Conservation (phyloP, 2,329 filamentous ascomycete species). For the Fusarium sulawesiense region DNA sequence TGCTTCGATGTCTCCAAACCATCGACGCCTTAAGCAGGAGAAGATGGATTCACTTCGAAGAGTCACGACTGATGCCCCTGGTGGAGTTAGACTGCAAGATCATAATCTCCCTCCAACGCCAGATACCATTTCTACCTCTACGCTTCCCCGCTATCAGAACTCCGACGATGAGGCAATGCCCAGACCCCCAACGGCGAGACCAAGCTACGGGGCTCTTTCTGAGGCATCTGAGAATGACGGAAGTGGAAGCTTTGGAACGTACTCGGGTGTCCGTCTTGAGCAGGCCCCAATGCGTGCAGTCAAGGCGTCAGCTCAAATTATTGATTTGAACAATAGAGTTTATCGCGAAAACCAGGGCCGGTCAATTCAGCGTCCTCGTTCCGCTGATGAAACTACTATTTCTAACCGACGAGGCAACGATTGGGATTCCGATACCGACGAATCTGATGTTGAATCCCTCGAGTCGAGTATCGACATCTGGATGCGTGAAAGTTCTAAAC, state of each 20-base stretch:
- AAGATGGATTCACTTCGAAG: slow-evolving; percentile 61
- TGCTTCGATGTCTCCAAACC: slow-evolving; percentile 31
- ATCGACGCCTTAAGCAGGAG: slow-evolving; percentile 55
- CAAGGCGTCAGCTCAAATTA: slow-evolving; percentile 36
- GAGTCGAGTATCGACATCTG: slow-evolving; percentile 67
- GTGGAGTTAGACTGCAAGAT: slow-evolving; percentile 55
- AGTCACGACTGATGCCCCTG: slow-evolving; percentile 61
- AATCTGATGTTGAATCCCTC: slow-evolving; percentile 56
- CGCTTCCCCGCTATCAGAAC: slow-evolving; percentile 61
- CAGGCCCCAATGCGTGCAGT: slow-evolving; percentile 25
- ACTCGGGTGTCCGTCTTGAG: slow-evolving; percentile 31
- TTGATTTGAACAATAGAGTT: slow-evolving; percentile 37
- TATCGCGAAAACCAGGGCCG: slow-evolving; percentile 36
- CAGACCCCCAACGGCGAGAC: slow-evolving; percentile 46
- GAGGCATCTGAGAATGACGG: slow-evolving; percentile 44
- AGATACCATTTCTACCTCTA: slow-evolving; percentile 69
- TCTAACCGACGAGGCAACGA: slow-evolving; percentile 55
- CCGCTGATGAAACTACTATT: slow-evolving; percentile 59
- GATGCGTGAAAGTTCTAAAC: slow-evolving; percentile 65
- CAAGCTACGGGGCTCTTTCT: slow-evolving; percentile 49
- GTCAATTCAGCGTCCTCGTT: slow-evolving; percentile 57
- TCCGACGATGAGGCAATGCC: slow-evolving; percentile 63
- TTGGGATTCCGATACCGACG: slow-evolving; percentile 59
- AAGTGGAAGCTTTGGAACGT: slow-evolving; percentile 29
- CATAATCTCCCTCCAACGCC: slow-evolving; percentile 67